These are phyloP conservation scores for Thinopyrum elongatum DNA, from an alignment of 176 grass and related monocot genomes.

Conservation along the genomic window DNA sequence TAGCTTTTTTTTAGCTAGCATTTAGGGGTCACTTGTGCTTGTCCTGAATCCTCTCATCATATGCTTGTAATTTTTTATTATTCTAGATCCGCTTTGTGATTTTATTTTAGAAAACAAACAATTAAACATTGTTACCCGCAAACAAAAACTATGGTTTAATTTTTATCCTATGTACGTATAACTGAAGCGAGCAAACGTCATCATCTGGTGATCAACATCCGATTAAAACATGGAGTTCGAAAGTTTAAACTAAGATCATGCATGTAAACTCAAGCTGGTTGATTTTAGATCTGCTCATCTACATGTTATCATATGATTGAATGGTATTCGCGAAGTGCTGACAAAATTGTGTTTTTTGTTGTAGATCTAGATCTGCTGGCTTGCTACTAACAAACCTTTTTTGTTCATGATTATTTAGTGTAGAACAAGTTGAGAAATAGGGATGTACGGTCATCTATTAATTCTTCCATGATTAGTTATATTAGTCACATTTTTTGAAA, in stretches of 20 bases:
- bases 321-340: background rate
- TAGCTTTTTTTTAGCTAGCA: no score
- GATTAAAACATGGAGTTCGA: background rate
- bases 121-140: no score
- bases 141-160: background rate
- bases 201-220: background rate
- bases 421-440: no score
- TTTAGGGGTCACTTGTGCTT: background rate
- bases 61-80: background rate
- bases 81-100: no score
- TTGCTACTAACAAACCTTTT: background rate
- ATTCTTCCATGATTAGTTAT: no score
- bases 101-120: background rate
- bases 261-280: background rate
- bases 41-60: background rate
- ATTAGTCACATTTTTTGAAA: no score
- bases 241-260: background rate
- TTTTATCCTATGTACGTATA: background rate
- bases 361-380: slow-evolving; percentile 6
- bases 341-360: background rate
- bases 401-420: background rate
- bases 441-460: no score
- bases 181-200: background rate
- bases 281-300: background rate
- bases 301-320: background rate